These are phyloP conservation scores for Backusella tuberculispora DNA, from an alignment of 192 early-diverging fungal species.

Conservation along the genomic window DNA sequence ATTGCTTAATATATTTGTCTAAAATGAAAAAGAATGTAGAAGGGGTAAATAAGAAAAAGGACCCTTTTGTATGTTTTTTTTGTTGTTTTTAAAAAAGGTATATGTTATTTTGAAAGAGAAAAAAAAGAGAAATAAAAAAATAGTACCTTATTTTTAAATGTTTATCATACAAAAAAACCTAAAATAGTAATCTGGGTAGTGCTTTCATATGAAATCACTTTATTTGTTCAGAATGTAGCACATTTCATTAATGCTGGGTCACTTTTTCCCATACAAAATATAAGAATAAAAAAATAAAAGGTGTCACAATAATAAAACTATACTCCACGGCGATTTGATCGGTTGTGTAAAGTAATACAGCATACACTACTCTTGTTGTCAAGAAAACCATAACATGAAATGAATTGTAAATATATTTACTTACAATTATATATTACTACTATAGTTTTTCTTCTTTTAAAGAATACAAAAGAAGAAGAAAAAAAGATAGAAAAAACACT, in stretches of 20 bases:
- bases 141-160: neutral
- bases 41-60: neutral
- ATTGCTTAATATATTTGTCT: neutral
- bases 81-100: conserved; percentile 5
- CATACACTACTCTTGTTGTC: neutral
- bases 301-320: neutral
- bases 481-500: neutral
- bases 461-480: neutral
- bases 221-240: conserved; percentile 2
- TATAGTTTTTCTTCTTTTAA: neutral
- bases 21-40: conserved; percentile 8
- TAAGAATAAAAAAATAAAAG: neutral
- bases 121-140: neutral
- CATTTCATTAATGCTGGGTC: conserved; percentile 10
- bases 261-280: conserved; percentile 3
- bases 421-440: neutral
- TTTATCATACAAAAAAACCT: neutral
- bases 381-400: neutral
- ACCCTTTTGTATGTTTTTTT: conserved; percentile 2
- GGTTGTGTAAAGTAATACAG: neutral
- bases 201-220: conserved; percentile 9
- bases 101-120: neutral
- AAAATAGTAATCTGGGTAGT: neutral
- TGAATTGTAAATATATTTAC: neutral
- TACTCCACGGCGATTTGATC: neutral